Evolutionary conservation across 2,329 filamentous ascomycete genomes (phyloP).

Genomic region (Ophiostoma ulmi): DNA sequence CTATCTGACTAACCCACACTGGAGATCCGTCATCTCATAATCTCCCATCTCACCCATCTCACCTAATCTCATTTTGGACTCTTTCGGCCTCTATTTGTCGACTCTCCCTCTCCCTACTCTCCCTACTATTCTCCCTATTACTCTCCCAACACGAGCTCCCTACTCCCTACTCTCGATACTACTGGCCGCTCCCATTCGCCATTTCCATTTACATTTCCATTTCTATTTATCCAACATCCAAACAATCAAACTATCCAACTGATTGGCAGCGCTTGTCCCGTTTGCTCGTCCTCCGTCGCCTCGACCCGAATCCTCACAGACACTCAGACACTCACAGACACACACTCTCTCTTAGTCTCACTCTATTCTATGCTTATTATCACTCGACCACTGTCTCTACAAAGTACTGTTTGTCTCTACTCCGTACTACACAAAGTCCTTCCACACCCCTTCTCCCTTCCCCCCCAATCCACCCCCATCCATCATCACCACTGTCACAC

Average conservation of each 20-base stretch:
- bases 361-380: neutral
- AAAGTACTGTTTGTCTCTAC: neutral
- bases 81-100: neutral
- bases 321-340: too few species aligned
- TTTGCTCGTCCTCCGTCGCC: constrained; percentile 11
- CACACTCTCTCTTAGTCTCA: neutral
- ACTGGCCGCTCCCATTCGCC: neutral
- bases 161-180: neutral
- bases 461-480: neutral
- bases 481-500: neutral
- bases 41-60: neutral
- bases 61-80: neutral
- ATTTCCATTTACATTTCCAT: neutral
- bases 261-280: constrained; percentile 23
- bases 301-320: neutral
- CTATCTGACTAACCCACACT: constrained; percentile 1
- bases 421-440: neutral
- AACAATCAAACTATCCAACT: constrained; percentile 16
- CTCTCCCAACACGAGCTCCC: neutral
- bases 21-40: constrained; percentile 7
- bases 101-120: constrained; percentile 8
- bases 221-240: neutral
- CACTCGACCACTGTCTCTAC: neutral
- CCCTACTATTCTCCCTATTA: neutral
- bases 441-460: neutral